These are phyloP conservation scores for Boletus rubroflammeus DNA, from an alignment of 768 basidiomycete species.

Conservation along the genomic window DNA sequence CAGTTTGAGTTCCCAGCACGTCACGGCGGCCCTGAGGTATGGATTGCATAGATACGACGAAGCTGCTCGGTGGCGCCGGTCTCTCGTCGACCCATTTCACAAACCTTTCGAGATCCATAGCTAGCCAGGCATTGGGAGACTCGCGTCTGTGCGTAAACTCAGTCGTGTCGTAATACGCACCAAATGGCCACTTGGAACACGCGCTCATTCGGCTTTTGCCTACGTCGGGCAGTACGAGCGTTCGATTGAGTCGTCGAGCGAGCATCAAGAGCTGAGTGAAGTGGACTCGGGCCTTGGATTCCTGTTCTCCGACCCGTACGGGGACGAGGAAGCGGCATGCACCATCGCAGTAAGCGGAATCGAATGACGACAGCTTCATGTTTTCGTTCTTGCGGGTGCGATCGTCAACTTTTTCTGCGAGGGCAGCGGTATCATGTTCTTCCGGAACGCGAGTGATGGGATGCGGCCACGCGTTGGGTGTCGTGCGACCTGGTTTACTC, in stretches of 20 bases:
- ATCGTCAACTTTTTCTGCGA: neutral
- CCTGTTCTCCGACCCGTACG: slow-evolving; percentile 50
- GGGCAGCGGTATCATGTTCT: neutral
- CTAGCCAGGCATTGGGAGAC: slow-evolving; percentile 2
- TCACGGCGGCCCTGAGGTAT: slow-evolving; percentile 12
- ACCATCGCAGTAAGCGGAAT: slow-evolving; percentile 21
- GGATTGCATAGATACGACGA: slow-evolving; percentile 35
- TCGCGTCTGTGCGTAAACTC: slow-evolving; percentile 2
- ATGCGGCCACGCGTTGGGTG: slow-evolving; percentile 30
- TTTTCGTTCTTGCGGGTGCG: neutral
- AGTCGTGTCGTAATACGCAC: slow-evolving; percentile 46
- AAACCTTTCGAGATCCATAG: slow-evolving; percentile 39
- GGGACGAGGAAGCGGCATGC: slow-evolving; percentile 49
- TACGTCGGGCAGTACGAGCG: slow-evolving; percentile 59
- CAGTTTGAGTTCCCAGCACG: neutral
- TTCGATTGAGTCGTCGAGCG: slow-evolving; percentile 48
- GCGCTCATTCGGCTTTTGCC: slow-evolving; percentile 50
- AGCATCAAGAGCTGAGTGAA: slow-evolving; percentile 49
- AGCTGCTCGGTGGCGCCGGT: slow-evolving; percentile 27
- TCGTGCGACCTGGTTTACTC: neutral
- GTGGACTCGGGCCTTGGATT: slow-evolving; percentile 55
- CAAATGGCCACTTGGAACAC: slow-evolving; percentile 49
- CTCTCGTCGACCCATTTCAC: slow-evolving; percentile 35
- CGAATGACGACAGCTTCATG: slow-evolving; percentile 6
- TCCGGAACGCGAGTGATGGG: slow-evolving; percentile 36